Base-by-base conservation (phyloP, 306 rosid species). In the Vigna mungo region DNA sequence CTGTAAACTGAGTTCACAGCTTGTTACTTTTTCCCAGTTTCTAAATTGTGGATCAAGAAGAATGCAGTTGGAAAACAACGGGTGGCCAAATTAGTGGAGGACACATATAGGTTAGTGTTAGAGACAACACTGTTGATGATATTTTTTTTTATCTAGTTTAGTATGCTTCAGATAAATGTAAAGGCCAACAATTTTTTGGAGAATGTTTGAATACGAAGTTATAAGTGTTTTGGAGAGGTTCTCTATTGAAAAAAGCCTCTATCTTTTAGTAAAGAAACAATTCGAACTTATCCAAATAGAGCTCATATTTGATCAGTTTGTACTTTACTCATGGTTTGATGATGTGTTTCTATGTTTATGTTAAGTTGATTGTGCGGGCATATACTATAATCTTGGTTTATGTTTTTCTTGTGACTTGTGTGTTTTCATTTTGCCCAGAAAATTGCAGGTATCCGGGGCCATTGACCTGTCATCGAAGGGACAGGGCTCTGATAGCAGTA, bases 31-130 rank as follows among this genome's bases (percentile, higher is more conserved):
- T 81, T 60, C 72, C 52, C 89, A 95, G 99, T 84, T 79, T 83
- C 88, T 13, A 95, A 84, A 87, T 44, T 82, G 83, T 86, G 91
- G 94, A 72, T 89, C 13, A 96, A 86, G 88, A 96, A 87, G 88
- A 90, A 80, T 84, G 86, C 93, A 82, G 88, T 89, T 80, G 91
- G 84, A 64, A 96, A 88, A 86, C 98, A 89, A 54, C 93, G 85
- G 56, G 94, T 92, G 83, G 98, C 93, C 58, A 92, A 96, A 72
- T 89, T 96, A 64, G 99, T 96, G 56, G 99, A 92, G 83, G 98
- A 92, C 84, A 91, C 89, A 15, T 91, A 87, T 56, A 96, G 99
- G 99, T 96, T 78, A 85, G 98, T 88, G 66, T 83, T 60, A 58
- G 44, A 53, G 36, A 66, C 43, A 16, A 39, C 44, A 9, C 30